Conservation (phyloP, 2,329 filamentous ascomycete species). For the Elsinoe australis region DNA sequence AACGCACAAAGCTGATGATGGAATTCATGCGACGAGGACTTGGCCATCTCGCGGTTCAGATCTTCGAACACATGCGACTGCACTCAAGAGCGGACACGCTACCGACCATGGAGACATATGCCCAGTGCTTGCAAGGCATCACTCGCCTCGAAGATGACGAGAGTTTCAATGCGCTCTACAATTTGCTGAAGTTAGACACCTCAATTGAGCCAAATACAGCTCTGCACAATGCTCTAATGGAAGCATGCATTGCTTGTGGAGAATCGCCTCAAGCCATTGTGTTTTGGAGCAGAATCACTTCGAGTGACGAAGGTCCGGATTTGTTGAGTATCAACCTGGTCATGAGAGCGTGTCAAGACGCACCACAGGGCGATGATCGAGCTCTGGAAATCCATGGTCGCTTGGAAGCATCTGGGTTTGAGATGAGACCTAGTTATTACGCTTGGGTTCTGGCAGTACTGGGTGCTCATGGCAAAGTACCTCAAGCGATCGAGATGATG, state of each 20-base stretch:
- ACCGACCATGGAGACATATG: constrained; percentile 68
- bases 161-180: constrained; percentile 69
- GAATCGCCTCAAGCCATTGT: constrained; percentile 60
- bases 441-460: constrained; percentile 69
- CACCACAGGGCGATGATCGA: constrained; percentile 38
- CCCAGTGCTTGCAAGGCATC: constrained; percentile 68
- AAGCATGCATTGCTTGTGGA: constrained; percentile 68
- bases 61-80: constrained; percentile 92
- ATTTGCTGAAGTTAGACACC: constrained; percentile 91
- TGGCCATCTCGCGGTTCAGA: constrained; percentile 74
- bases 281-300: constrained; percentile 79
- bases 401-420: constrained; percentile 67
- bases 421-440: constrained; percentile 66
- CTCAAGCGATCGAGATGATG: constrained; percentile 60
- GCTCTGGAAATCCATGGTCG: constrained; percentile 59
- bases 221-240: constrained; percentile 77
- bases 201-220: constrained; percentile 66
- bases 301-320: constrained; percentile 75
- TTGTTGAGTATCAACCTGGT: constrained; percentile 73
- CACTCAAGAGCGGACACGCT: constrained; percentile 56
- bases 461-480: constrained; percentile 62
- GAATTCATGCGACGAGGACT: constrained; percentile 80
- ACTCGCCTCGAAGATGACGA: constrained; percentile 37
- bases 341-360: constrained; percentile 67
- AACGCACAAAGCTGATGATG: constrained; percentile 68